These are phyloP conservation scores for Pinguiococcus pyrenoidosus DNA, from an alignment of 108 stramenopile genomes.

Conservation along the genomic window DNA sequence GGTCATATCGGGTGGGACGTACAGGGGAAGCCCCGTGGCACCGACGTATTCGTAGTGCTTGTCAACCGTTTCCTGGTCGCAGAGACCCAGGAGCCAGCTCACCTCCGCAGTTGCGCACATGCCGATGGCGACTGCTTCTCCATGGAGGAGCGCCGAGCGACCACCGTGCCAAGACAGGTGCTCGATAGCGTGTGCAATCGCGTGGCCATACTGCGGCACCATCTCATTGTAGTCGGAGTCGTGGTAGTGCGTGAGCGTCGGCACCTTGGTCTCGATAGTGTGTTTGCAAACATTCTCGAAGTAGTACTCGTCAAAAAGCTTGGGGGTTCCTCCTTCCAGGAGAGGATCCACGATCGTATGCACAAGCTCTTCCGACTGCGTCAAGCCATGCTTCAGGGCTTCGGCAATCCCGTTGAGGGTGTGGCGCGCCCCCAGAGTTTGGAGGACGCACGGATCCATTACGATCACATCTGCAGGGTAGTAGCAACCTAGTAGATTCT, in stretches of 20 bases:
- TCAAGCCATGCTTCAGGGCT: conserved; percentile 28
- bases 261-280: conserved; percentile 28
- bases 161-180: conserved; percentile 19
- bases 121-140: conserved; percentile 34
- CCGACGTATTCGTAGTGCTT: conserved; percentile 20
- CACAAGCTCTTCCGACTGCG: conserved; percentile 14
- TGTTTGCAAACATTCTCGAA: conserved; percentile 19
- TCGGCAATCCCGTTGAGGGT: conserved; percentile 31
- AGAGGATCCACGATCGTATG: conserved; percentile 13
- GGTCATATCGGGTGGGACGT: conserved; percentile 8
- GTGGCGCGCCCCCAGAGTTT: conserved; percentile 18
- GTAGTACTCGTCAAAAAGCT: conserved; percentile 11
- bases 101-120: conserved; percentile 28
- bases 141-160: conserved; percentile 15
- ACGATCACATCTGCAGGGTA: conserved; percentile 26
- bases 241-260: conserved; percentile 21
- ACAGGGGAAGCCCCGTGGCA: conserved; percentile 14
- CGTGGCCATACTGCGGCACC: conserved; percentile 31
- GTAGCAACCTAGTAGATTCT: conserved; percentile 33
- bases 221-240: conserved; percentile 28
- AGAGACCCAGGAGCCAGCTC: conserved; percentile 12
- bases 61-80: conserved; percentile 12
- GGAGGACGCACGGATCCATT: conserved; percentile 25
- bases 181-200: conserved; percentile 29
- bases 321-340: conserved; percentile 5